Evolutionary conservation across 2,329 filamentous ascomycete species (phyloP).

Genomic region (Colletotrichum musicola): DNA sequence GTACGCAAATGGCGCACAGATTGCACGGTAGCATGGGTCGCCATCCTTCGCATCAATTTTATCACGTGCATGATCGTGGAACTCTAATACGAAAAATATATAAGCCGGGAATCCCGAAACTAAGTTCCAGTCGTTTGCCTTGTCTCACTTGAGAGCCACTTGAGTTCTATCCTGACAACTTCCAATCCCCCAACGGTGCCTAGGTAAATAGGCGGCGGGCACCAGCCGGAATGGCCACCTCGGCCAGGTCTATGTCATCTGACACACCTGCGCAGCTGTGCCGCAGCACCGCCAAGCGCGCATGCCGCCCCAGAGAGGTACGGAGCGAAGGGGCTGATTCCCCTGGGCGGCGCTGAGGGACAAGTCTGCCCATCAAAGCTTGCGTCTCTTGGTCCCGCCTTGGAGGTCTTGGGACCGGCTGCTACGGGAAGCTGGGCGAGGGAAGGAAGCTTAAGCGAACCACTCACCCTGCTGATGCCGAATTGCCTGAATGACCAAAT

Average conservation of each 20-base stretch:
- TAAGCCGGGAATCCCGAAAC: too few relatives aligned
- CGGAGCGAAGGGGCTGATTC: neutral
- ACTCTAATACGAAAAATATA: too few relatives aligned
- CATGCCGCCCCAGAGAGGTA: constrained; percentile 3
- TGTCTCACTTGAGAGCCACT: too few relatives aligned
- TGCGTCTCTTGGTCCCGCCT: neutral
- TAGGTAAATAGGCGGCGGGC: too few relatives aligned
- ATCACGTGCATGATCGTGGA: too few relatives aligned
- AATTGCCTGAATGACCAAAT: neutral
- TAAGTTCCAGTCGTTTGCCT: too few relatives aligned
- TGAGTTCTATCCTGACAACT: too few relatives aligned
- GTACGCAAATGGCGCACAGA: too few relatives aligned
- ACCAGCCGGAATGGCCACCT: too few relatives aligned
- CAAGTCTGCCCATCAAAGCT: neutral
- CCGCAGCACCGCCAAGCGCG: neutral
- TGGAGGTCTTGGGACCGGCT: neutral
- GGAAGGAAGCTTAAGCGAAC: neutral
- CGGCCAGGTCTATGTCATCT: neutral
- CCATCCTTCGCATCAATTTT: too few relatives aligned
- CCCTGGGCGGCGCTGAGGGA: neutral
- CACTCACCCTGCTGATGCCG: neutral
- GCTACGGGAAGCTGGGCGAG: neutral
- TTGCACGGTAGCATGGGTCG: too few relatives aligned
- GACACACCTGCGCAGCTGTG: neutral
- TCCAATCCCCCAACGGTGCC: too few relatives aligned